These are phyloP conservation scores for Cardamine occulta DNA, from an alignment of 345 rosid species.

Conservation along the genomic window DNA sequence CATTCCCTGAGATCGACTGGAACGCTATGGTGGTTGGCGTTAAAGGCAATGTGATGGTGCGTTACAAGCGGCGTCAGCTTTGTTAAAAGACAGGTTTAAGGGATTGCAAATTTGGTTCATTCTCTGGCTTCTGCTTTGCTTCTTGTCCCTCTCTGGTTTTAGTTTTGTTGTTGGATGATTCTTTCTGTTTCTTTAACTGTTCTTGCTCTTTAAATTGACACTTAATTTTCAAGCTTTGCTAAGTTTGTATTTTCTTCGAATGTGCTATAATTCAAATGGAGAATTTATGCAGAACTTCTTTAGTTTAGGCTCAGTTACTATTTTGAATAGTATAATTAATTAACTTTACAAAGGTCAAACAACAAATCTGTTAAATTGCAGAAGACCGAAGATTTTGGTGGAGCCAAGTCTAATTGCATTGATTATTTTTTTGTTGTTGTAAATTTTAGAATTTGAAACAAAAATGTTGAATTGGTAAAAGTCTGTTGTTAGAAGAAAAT, in stretches of 20 bases:
- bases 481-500: not conserved
- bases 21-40: conserved; percentile 99
- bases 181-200: conserved; percentile 21
- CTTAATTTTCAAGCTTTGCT: conserved; percentile 23
- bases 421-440: not conserved
- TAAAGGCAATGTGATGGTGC: conserved; percentile 94
- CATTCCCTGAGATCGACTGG: conserved; percentile 99
- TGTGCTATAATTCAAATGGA: conserved; percentile 22
- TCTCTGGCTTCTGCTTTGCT: conserved; percentile 13
- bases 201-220: conserved; percentile 24
- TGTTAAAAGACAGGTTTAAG: conserved; percentile 30
- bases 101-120: conserved; percentile 18
- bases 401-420: not conserved
- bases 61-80: conserved; percentile 66
- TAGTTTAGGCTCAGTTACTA: not conserved
- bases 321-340: not conserved
- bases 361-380: not conserved
- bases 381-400: not conserved
- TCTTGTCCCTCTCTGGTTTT: conserved; percentile 23
- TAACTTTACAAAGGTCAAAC: not conserved
- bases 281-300: not conserved
- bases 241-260: conserved; percentile 33
- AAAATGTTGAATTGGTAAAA: not conserved
- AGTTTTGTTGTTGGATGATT: conserved; percentile 31
- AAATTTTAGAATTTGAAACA: not conserved